These are phyloP conservation scores for Globisporangium nagaii DNA, from an alignment of 352 stramenopile species.

Conservation along the genomic window DNA sequence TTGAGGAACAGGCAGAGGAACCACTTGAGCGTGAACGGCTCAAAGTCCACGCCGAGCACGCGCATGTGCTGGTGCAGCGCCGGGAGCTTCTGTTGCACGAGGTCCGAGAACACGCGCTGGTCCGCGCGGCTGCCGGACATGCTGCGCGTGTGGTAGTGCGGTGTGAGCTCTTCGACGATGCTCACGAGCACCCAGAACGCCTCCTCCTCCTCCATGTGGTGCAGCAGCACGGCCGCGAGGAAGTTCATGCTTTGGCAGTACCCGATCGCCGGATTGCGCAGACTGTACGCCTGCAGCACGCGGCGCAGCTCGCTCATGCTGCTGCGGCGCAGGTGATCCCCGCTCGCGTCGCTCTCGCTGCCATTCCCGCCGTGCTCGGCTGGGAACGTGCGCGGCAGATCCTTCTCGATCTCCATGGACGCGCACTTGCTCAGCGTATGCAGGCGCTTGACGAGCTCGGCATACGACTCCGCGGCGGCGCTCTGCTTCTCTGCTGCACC, in stretches of 20 bases:
- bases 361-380: no score
- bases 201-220: slow-evolving; percentile 82
- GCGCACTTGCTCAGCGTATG: slow-evolving; percentile 59
- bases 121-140: slow-evolving; percentile 89
- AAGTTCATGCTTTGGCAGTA: slow-evolving; percentile 92
- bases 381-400: slow-evolving; percentile 80
- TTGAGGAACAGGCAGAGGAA: slow-evolving; percentile 93
- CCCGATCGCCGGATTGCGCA: slow-evolving; percentile 76
- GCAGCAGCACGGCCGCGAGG: slow-evolving; percentile 67
- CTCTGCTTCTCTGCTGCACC: slow-evolving; percentile 48
- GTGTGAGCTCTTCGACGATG: slow-evolving; percentile 89
- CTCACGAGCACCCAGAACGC: slow-evolving; percentile 82
- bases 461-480: slow-evolving; percentile 43
- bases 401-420: slow-evolving; percentile 86
- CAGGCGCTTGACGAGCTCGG: slow-evolving; percentile 41
- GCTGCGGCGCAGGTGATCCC: slow-evolving; percentile 18
- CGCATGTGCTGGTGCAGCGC: slow-evolving; percentile 65
- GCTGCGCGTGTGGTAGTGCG: slow-evolving; percentile 81
- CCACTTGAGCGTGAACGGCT: slow-evolving; percentile 90
- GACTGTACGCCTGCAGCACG: slow-evolving; percentile 79
- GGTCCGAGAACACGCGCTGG: slow-evolving; percentile 80
- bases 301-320: slow-evolving; percentile 63
- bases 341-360: slow-evolving; percentile 11
- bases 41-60: slow-evolving; percentile 70
- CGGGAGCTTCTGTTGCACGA: slow-evolving; percentile 86